These are phyloP conservation scores for Phytopythium mirpurense DNA, from an alignment of 352 stramenopile species.

Conservation along the genomic window DNA sequence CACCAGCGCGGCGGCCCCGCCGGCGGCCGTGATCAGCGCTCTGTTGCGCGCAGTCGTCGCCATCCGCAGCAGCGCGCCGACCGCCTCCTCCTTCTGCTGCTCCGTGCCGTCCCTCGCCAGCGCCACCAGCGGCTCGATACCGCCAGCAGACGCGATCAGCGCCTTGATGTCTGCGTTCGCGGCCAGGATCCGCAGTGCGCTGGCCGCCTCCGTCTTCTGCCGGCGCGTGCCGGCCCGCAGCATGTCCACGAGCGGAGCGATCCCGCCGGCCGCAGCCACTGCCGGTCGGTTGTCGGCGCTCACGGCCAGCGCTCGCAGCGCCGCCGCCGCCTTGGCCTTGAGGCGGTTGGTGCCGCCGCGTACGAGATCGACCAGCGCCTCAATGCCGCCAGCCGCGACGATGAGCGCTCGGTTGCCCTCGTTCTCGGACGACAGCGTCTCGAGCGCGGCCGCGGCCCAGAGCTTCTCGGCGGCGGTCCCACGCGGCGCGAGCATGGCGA, in stretches of 20 bases:
- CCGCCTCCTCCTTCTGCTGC: not conserved
- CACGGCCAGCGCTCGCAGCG: not conserved
- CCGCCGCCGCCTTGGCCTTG: not conserved
- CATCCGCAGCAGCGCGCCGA: not conserved
- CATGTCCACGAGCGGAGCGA: not conserved
- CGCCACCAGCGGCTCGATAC: not conserved
- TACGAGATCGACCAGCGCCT: not conserved
- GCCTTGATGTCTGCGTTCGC: not conserved
- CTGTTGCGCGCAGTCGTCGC: slow-evolving; percentile 1
- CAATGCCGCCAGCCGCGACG: not conserved
- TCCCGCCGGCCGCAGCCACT: not conserved
- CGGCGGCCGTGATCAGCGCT: not conserved
- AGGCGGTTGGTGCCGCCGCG: not conserved
- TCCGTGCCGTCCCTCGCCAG: not conserved
- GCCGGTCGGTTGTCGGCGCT: not conserved
- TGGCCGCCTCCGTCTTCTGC: not conserved
- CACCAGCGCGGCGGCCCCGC: not conserved
- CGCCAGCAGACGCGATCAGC: not conserved
- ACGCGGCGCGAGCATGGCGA: not conserved
- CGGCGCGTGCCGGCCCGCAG: not conserved
- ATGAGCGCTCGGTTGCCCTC: not conserved
- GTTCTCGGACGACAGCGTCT: not conserved
- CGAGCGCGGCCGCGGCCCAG: not conserved
- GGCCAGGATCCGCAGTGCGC: not conserved
- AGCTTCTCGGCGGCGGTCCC: not conserved